Evolutionary conservation across 2,329 filamentous ascomycete genomes (phyloP).

Genomic region (Rhynchosporium secalis): DNA sequence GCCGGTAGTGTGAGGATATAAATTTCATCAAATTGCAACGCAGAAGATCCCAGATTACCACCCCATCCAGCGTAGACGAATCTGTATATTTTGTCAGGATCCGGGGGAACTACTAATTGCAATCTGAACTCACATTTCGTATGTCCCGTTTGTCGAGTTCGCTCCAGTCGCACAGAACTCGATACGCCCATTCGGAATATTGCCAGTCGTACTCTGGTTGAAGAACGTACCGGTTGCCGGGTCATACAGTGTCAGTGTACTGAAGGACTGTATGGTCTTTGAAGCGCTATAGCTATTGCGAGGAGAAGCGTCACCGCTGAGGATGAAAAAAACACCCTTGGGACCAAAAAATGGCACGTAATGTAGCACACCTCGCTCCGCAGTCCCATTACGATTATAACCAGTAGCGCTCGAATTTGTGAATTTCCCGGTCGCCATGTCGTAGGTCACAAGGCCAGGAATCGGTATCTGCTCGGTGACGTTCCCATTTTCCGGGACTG

Average conservation of each 20-base stretch:
- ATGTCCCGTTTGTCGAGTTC: constrained; percentile 21
- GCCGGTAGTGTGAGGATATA: constrained; percentile 30
- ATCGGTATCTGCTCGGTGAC: constrained; percentile 6
- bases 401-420: constrained; percentile 19
- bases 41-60: constrained; percentile 6
- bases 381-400: constrained; percentile 17
- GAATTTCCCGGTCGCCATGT: constrained; percentile 19
- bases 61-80: constrained; percentile 24
- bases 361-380: constrained; percentile 14
- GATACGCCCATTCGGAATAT: constrained; percentile 20
- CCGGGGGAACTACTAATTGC: background rate
- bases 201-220: constrained; percentile 22
- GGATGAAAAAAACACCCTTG: constrained; percentile 15
- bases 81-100: constrained; percentile 9
- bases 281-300: constrained; percentile 6
- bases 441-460: constrained; percentile 16
- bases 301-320: constrained; percentile 15
- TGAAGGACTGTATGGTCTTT: constrained; percentile 12
- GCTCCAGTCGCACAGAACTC: constrained; percentile 23
- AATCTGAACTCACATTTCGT: constrained; percentile 22
- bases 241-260: constrained; percentile 23
- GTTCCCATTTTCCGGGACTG: constrained; percentile 12
- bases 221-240: constrained; percentile 16
- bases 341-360: constrained; percentile 22
- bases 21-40: constrained; percentile 23